Conservation (phyloP, 2,329 filamentous ascomycete species). For the Simplicillium aogashimaense region DNA sequence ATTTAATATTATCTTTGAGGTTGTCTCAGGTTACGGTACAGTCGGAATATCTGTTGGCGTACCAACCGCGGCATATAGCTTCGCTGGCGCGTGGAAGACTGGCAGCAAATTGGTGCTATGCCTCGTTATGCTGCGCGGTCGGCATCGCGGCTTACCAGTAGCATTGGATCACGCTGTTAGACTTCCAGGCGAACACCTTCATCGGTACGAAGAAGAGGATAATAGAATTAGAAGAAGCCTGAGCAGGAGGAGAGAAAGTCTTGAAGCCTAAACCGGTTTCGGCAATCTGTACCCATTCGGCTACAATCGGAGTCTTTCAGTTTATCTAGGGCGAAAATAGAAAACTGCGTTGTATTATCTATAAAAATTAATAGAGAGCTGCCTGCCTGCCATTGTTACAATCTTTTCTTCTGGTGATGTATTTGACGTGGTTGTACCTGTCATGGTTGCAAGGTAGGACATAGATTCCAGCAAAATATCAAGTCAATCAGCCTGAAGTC, state of each 20-base stretch:
- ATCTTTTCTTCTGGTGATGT: too few species aligned
- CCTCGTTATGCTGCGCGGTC: constrained; percentile 45
- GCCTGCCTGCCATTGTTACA: too few species aligned
- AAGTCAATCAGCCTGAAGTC: too few species aligned
- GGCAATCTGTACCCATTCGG: too few species aligned
- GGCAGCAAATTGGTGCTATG: constrained; percentile 49
- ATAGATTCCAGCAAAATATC: too few species aligned
- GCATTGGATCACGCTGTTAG: constrained; percentile 43
- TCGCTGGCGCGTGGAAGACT: constrained; percentile 42
- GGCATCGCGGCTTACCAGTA: constrained; percentile 46
- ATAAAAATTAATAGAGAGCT: too few species aligned
- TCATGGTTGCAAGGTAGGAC: too few species aligned
- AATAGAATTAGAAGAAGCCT: neutral
- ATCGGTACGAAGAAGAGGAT: constrained; percentile 18
- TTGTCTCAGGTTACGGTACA: constrained; percentile 47
- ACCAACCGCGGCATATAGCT: constrained; percentile 41
- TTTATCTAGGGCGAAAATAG: too few species aligned
- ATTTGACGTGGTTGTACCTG: too few species aligned
- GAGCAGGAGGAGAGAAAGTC: neutral
- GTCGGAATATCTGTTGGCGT: constrained; percentile 52
- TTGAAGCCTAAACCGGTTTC: neutral
- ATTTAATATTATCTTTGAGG: constrained; percentile 52
- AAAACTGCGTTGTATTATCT: too few species aligned
- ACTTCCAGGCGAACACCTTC: constrained; percentile 24
- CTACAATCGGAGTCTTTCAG: too few species aligned